phyloP scores from a whole-genome alignment of 75 land plant species.

The Pinus albicaulis region DNA sequence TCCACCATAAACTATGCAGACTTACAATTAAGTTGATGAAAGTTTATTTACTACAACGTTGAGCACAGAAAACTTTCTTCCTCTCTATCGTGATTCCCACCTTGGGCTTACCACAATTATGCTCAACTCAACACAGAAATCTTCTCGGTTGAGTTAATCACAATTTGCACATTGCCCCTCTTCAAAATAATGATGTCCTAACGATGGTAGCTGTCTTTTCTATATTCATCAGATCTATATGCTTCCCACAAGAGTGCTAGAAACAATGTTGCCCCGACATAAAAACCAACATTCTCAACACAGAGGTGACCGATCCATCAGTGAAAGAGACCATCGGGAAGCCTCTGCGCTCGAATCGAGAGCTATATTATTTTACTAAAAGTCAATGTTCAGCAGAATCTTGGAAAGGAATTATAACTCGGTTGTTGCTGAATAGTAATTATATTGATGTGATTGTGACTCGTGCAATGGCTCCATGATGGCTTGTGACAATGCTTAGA shows the following conservation, averaged over 20 bases:
- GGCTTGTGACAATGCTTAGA: too few relatives aligned
- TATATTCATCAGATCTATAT: conserved; percentile 20
- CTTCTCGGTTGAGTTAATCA: too few relatives aligned
- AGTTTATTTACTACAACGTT: too few relatives aligned
- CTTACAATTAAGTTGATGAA: too few relatives aligned
- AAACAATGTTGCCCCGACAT: conserved; percentile 25
- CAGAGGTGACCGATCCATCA: conserved; percentile 12
- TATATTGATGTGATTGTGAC: conserved; percentile 33
- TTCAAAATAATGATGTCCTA: conserved; percentile 22
- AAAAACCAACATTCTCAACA: conserved; percentile 16
- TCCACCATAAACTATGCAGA: too few relatives aligned
- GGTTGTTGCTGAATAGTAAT: conserved; percentile 46
- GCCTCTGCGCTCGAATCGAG: conserved; percentile 15
- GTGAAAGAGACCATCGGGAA: conserved; percentile 9
- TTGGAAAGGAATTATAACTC: conserved; percentile 45
- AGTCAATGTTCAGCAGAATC: conserved; percentile 20
- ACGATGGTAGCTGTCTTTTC: conserved; percentile 30
- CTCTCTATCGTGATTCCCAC: too few relatives aligned
- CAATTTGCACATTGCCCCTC: too few relatives aligned
- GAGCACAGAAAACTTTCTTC: too few relatives aligned
- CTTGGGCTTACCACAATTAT: too few relatives aligned
- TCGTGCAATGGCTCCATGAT: conserved; percentile 55
- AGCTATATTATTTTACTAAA: conserved; percentile 12
- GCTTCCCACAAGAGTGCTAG: conserved; percentile 30
- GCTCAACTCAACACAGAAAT: too few relatives aligned